phyloP scores from a whole-genome alignment of 371 early-diverging fungal species.

The Coemansia sp. region DNA sequence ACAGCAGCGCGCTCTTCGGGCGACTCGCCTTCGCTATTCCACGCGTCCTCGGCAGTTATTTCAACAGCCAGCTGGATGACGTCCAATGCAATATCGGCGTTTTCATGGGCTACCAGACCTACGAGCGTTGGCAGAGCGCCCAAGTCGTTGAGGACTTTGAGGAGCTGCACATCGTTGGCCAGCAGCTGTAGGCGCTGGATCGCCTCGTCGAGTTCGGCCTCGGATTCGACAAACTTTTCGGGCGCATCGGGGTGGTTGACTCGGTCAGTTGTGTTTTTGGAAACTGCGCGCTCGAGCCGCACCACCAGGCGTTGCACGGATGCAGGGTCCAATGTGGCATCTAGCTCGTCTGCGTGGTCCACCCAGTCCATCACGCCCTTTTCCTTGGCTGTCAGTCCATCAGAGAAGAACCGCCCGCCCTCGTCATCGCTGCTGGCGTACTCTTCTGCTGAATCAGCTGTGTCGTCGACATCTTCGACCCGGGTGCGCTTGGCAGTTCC shows the following conservation, averaged over 20 bases:
- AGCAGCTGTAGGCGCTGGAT: constrained; percentile 73
- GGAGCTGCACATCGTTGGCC: constrained; percentile 78
- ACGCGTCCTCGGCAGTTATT: constrained; percentile 88
- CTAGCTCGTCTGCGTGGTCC: constrained; percentile 78
- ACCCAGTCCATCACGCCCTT: constrained; percentile 78
- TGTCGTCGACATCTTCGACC: background rate
- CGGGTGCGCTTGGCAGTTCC: constrained; percentile 12
- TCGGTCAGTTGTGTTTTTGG: constrained; percentile 84
- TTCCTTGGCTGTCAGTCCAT: constrained; percentile 78
- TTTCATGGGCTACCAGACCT: constrained; percentile 83
- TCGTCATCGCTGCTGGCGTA: constrained; percentile 61
- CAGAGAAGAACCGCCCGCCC: constrained; percentile 81
- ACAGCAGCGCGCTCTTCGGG: constrained; percentile 69
- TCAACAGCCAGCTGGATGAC: constrained; percentile 84
- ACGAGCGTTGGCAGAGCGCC: constrained; percentile 68
- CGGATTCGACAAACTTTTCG: constrained; percentile 85
- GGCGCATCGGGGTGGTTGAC: constrained; percentile 65
- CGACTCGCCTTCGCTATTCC: constrained; percentile 60
- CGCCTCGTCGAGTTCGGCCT: constrained; percentile 89
- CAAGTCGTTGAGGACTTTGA: constrained; percentile 70
- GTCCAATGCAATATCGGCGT: constrained; percentile 87
- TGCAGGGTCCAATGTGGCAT: constrained; percentile 52
- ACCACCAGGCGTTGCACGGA: constrained; percentile 72
- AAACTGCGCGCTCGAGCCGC: constrained; percentile 81
- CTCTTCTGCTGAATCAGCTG: background rate